Evolutionary conservation across 2,329 filamentous ascomycete species (phyloP), one percentile per base, ranked within the genome.

Genomic region (Cladobotryum mycophilum): DNA sequence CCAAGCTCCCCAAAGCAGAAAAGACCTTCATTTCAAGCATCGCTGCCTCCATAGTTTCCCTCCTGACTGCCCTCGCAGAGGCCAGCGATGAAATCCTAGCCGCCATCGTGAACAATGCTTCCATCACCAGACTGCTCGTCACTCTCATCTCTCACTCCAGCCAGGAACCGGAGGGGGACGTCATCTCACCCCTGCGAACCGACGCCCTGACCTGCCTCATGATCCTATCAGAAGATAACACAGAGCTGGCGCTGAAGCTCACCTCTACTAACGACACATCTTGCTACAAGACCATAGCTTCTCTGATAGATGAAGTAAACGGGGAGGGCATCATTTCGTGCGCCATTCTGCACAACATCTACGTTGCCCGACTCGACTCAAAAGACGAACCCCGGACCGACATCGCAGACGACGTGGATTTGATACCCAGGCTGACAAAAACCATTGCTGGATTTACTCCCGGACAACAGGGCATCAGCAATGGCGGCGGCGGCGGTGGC

Each of bases 331-430:
- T 84, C 34, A 66, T 83, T 8, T 75, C 81, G 7, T 85, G 81
- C 46, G 78, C 79, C 13, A 71, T 83, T 18, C 70, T 86, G 12
- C 82, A 86, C 62, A 84, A 84, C 55, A 65, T 85, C 35, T 84
- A 82, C 60, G 65, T 74, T 6, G 68, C 73, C 3, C 70, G 70
- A 0, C 53, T 61, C 3, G 56, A 52, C 2, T 52, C 55, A 9
- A 40, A 55, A 4, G 55, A 63, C n/a, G 60, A 59, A 2, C 45
- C 56, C 1, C 50, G 58, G 1, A 49, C 58, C 2, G 58, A 61
- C 38, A 62, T 67, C 3, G 53, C 60, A 8, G 65, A 69, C 45
- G 66, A 70, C 47, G 64, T 68, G 0, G 47, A 60, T 11, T 56
- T 71, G 3, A 62, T 71, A 25, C 65, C 67, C 5, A 69, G 67